Base-by-base conservation (phyloP, 257 asterid species). In the Anisodus acutangulus region DNA sequence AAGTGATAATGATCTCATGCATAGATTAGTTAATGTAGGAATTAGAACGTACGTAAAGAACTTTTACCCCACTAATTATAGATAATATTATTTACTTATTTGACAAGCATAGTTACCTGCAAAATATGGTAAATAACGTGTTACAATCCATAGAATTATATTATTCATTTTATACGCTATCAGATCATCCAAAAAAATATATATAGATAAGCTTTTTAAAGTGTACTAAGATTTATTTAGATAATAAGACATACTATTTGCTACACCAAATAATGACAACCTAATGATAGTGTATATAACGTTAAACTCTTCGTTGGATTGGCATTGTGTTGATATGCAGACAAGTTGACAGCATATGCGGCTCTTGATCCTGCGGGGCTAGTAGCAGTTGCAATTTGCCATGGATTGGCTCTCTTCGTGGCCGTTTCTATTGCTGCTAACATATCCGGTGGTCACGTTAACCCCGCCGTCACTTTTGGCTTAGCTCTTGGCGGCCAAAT, bases 391-490 rank as follows among this genome's bases (percentile, higher is more conserved):
- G 97, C 97, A 0, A 80, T 92, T 49, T 87, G 91, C 83, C 97
- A 92, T 55, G 97, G 86, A 37, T 87, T 92, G 10, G 93, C 97
- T 83, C 91, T 92, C 6, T 90, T 91, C n/a, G 97, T 91, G 55
- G 92, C 97, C 13, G 94, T 92, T 39, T 22, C 94, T 2, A 83
- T 91, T 49, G 97, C 88, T 4, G 95, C 97, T 83, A 92, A 92
- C 90, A 89, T 90, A 87, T 92, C 97, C 87, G 95, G 97, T 53
- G 97, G 97, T 79, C 97, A 92, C 68, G 93, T 92, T 64, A 92
- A 92, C 87, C 97, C 97, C 13, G 97, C 93, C 22, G 97, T 92
- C 83, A 92, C 95, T 78, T 92, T 92, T 57, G 97, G 97, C 2
- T 74, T 92, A 86, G 93, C 95, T 43, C 89, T 91, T 4, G 97